These are phyloP conservation scores for Eustoma russellianum DNA, from an alignment of 257 asterid species.

Conservation along the genomic window DNA sequence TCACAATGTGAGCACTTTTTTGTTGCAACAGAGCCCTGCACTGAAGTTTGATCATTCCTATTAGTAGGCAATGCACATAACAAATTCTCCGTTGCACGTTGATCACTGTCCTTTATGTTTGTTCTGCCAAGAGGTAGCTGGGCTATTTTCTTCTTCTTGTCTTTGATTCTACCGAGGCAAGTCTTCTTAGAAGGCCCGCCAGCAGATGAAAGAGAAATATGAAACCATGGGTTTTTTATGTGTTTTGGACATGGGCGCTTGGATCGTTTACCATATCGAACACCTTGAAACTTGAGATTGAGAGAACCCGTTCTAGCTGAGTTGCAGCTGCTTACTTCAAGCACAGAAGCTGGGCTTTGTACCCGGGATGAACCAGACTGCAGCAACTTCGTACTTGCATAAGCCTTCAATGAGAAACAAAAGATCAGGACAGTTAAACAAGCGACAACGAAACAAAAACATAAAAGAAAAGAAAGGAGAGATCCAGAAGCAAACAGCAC, in stretches of 20 bases:
- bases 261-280: conserved; percentile 49
- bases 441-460: not conserved
- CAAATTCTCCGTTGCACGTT: conserved; percentile 4
- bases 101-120: conserved; percentile 2
- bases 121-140: conserved; percentile 1
- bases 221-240: conserved; percentile 40
- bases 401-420: conserved; percentile 2
- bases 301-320: conserved; percentile 28
- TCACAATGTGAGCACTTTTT: conserved; percentile 73
- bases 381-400: conserved; percentile 13
- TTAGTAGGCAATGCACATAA: not conserved
- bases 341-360: conserved; percentile 70
- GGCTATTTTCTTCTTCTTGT: conserved; percentile 24
- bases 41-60: conserved; percentile 5
- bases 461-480: not conserved
- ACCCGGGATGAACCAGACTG: conserved; percentile 38
- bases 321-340: conserved; percentile 49
- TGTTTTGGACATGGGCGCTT: conserved; percentile 52
- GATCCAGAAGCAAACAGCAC: too few species aligned
- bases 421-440: not conserved
- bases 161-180: conserved; percentile 23
- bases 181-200: conserved; percentile 13
- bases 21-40: conserved; percentile 3
- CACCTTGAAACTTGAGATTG: conserved; percentile 20
- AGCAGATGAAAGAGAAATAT: conserved; percentile 19